phyloP scores from a whole-genome alignment of 495 filamentous ascomycete genomes.

The Baudoinia panamericana region DNA sequence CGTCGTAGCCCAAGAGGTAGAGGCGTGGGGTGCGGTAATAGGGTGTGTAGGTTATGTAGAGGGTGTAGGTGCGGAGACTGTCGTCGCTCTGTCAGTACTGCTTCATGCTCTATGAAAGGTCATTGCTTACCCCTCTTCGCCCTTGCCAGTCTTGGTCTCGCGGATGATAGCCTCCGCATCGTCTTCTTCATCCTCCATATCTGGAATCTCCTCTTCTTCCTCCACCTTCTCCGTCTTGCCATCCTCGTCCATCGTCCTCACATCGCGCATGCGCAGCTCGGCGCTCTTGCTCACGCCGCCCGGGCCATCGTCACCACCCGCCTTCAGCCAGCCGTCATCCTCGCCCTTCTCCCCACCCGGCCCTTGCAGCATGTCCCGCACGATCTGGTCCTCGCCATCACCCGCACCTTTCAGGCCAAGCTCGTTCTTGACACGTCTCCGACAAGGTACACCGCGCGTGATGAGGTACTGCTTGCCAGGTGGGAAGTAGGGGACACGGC shows the following conservation, averaged over 20 bases:
- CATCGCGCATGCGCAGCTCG: slow-evolving; percentile 62
- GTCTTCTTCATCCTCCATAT: slow-evolving; percentile 96
- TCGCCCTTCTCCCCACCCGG: slow-evolving; percentile 36
- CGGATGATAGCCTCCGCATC: slow-evolving; percentile 95
- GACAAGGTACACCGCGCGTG: slow-evolving; percentile 85
- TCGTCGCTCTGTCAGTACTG: not conserved
- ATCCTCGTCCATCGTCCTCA: slow-evolving; percentile 71
- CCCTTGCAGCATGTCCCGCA: slow-evolving; percentile 59
- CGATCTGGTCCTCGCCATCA: slow-evolving; percentile 67
- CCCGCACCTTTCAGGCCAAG: slow-evolving; percentile 87
- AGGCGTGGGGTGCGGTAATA: slow-evolving; percentile 95
- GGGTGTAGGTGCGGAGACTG: slow-evolving; percentile 74
- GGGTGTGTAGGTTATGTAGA: slow-evolving; percentile 94
- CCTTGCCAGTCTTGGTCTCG: slow-evolving; percentile 45
- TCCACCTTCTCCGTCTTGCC: slow-evolving; percentile 60
- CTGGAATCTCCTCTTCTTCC: slow-evolving; percentile 75
- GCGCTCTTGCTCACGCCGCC: slow-evolving; percentile 57
- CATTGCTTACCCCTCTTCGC: slow-evolving; percentile 52
- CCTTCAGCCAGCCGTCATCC: slow-evolving; percentile 85
- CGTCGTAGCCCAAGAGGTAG: slow-evolving; percentile 77
- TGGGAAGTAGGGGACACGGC: slow-evolving; percentile 71
- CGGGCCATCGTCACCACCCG: slow-evolving; percentile 23
- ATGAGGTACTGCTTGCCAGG: slow-evolving; percentile 90
- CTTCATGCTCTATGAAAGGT: not conserved
- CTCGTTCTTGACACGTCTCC: slow-evolving; percentile 49